Evolutionary conservation across 345 rosid genomes (phyloP), one percentile per base, ranked within the genome.

Genomic region (Hibiscus syriacus): DNA sequence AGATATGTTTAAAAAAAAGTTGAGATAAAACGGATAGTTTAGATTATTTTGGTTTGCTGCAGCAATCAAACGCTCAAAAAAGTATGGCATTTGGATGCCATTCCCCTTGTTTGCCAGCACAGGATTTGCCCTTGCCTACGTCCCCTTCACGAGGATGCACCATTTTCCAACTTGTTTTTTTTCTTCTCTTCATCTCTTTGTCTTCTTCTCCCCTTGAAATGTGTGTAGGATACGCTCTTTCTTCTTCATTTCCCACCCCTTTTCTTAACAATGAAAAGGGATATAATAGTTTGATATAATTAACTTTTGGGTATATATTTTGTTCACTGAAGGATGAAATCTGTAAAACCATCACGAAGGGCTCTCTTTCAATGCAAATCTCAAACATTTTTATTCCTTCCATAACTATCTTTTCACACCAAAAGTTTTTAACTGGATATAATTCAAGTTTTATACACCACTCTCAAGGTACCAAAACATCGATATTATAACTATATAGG

Each of bases 161-260:
- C 26, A 80, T 71, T 82, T 85, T 79, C 82, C 85, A 76, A 80
- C 87, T 72, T 62, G 74, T 7, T 67, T 72, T 82, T 80, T 89
- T 83, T 82, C 73, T 43, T 78, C 75, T 83, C 76, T 70, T 75
- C 73, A 70, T 76, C 76, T 77, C 68, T 74, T 81, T 87, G 92
- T 83, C 89, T 6, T 80, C 78, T 83, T 79, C 73, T 77, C 61
- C 77, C 69, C 91, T 89, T 68, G 93, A 81, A 81, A 80, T 81
- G 84, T 76, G 96, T 78, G 89, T 69, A 53, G 55, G 83, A 82
- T 85, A 17, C 84, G 78, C 77, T 74, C 73, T 69, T 16, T n/a
- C n/a, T n/a, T n/a, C n/a, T n/a, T n/a, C n/a, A n/a, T n/a, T n/a
- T n/a, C n/a, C n/a, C n/a, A n/a, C n/a, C n/a, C n/a, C 14, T 12